These are phyloP conservation scores for Arabidopsis hybrid DNA, from an alignment of 441 rosid genomes.

Conservation along the genomic window DNA sequence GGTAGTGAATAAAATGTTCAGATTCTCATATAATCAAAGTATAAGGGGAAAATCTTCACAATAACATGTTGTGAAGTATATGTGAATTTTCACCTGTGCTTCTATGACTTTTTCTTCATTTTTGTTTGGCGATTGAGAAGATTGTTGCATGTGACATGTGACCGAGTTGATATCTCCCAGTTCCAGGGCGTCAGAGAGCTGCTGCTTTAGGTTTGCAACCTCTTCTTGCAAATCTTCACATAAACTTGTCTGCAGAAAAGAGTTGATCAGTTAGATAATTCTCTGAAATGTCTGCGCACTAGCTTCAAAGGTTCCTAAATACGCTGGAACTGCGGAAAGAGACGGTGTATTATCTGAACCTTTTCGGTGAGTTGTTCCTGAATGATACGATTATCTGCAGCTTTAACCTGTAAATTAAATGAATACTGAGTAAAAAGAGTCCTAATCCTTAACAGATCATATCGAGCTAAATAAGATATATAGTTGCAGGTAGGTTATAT, in stretches of 20 bases:
- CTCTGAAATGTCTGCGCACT: constrained; percentile 25
- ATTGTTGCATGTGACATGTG: constrained; percentile 35
- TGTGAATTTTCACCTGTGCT: constrained; percentile 37
- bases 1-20: constrained; percentile 23
- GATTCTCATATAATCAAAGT: constrained; percentile 4
- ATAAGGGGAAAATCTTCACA: background rate
- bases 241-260: constrained; percentile 65
- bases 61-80: constrained; percentile 21
- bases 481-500: background rate
- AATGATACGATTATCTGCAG: constrained; percentile 90
- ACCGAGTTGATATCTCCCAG: constrained; percentile 38
- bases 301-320: constrained; percentile 4
- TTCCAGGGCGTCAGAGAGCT: constrained; percentile 75
- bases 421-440: background rate
- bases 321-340: background rate
- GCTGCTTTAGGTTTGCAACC: constrained; percentile 74
- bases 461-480: background rate
- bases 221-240: constrained; percentile 84
- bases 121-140: constrained; percentile 28
- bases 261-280: constrained; percentile 40
- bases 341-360: constrained; percentile 52
- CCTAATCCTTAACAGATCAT: background rate
- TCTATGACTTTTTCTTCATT: constrained; percentile 27
- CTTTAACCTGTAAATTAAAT: constrained; percentile 72
- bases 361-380: constrained; percentile 94